phyloP scores from a whole-genome alignment of 2,329 filamentous ascomycete species.

The Neodidymelliopsis sp. region DNA sequence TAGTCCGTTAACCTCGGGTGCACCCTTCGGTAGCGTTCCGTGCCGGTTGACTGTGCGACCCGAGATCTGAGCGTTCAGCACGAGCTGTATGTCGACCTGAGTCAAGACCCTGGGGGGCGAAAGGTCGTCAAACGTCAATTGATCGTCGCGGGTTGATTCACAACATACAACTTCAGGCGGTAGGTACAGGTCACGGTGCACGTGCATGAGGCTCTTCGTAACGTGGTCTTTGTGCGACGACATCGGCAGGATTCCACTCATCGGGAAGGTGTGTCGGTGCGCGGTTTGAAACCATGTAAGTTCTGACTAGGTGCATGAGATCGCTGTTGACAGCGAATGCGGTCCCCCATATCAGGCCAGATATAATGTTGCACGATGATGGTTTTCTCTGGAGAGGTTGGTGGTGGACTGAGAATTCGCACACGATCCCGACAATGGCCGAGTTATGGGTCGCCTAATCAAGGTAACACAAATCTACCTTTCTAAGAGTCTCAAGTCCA shows the following conservation, averaged over 20 bases:
- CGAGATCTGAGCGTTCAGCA: slow-evolving; percentile 35
- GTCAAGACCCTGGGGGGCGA: slow-evolving; percentile 20
- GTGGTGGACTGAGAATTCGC: slow-evolving; percentile 2
- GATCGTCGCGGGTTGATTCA: slow-evolving; percentile 13
- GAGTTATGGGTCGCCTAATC: slow-evolving; percentile 17
- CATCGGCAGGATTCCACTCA: slow-evolving; percentile 2
- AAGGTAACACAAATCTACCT: slow-evolving; percentile 12
- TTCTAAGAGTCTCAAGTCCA: slow-evolving; percentile 5
- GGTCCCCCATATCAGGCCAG: slow-evolving; percentile 12
- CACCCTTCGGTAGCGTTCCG: slow-evolving; percentile 34
- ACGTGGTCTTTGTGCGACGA: slow-evolving; percentile 1
- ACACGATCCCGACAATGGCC: slow-evolving; percentile 10
- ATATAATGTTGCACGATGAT: slow-evolving; percentile 11
- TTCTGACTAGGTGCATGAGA: slow-evolving; percentile 4
- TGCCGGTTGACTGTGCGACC: slow-evolving; percentile 30
- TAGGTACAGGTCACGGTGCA: slow-evolving; percentile 5
- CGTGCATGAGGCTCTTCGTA: slow-evolving; percentile 17
- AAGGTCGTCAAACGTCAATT: background rate
- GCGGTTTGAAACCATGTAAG: slow-evolving; percentile 4
- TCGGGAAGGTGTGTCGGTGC: slow-evolving; percentile 14
- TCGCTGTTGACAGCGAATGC: slow-evolving; percentile 2
- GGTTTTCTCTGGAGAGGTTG: slow-evolving; percentile 4
- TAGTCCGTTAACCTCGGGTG: slow-evolving; percentile 22
- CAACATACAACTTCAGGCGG: background rate
- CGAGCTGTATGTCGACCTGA: slow-evolving; percentile 26